phyloP scores from a whole-genome alignment of 805 yeast genomes.

The Nakazawaea ishiwadae region DNA sequence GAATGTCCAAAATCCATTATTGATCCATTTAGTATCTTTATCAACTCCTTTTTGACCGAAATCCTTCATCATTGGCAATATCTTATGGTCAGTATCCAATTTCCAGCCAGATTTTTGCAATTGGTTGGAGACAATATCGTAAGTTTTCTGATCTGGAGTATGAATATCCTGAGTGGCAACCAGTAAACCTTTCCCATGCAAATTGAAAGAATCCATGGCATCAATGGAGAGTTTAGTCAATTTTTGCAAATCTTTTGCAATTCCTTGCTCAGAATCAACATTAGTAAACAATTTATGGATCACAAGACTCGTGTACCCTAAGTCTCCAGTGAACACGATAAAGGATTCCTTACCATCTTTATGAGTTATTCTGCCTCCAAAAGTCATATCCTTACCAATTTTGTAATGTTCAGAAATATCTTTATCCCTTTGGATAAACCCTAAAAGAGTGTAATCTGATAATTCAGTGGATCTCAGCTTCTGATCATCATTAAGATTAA shows the following conservation, averaged over 20 bases:
- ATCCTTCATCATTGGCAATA: slow-evolving; percentile 6
- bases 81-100: neutral
- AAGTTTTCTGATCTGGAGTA: neutral
- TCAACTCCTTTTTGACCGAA: slow-evolving; percentile 1
- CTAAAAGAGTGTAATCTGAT: neutral
- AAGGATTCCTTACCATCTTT: neutral
- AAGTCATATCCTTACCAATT: neutral
- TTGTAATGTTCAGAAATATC: neutral
- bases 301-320: neutral
- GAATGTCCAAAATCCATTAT: slow-evolving; percentile 4
- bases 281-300: neutral
- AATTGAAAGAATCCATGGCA: neutral
- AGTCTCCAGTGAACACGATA: neutral
- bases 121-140: neutral
- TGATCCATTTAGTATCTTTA: neutral
- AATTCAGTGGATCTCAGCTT: neutral
- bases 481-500: neutral
- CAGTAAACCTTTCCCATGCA: neutral
- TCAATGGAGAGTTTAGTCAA: neutral
- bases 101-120: neutral
- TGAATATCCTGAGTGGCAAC: neutral
- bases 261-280: neutral
- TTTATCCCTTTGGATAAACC: neutral
- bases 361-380: neutral
- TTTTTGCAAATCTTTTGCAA: neutral